Percentiles rank a stretch among this genome's conserved stretches.
phyloP scores from a whole-genome alignment of 371 early-diverging fungal species.

The Mortierella sp. region DNA sequence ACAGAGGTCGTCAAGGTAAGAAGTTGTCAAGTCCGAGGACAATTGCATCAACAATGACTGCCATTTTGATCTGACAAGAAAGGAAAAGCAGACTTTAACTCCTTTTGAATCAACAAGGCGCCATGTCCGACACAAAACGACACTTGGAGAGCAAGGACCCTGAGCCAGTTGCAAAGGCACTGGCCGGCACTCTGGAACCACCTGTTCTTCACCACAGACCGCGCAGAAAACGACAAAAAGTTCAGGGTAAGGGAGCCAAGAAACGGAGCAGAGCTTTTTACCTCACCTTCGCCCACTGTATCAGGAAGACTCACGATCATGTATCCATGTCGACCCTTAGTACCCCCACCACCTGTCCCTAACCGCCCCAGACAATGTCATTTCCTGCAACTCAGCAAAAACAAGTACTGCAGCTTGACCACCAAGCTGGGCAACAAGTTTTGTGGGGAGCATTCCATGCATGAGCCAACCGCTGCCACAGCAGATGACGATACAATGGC shows the following conservation, averaged over 20 bases:
- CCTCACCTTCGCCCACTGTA: background rate
- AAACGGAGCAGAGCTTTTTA: background rate
- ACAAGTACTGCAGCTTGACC: constrained; percentile 74
- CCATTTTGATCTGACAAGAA: too few relatives aligned
- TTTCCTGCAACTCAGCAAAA: constrained; percentile 55
- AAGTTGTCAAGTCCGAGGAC: too few relatives aligned
- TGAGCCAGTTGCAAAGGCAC: constrained; percentile 35
- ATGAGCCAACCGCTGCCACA: constrained; percentile 23
- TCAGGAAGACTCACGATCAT: background rate
- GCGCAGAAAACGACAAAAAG: constrained; percentile 48
- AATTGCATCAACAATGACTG: too few relatives aligned
- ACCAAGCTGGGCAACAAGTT: constrained; percentile 67
- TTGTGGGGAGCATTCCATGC: constrained; percentile 76
- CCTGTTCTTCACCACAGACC: constrained; percentile 38
- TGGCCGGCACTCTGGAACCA: constrained; percentile 45
- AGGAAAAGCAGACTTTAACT: background rate
- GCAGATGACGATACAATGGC: background rate
- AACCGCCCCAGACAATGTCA: constrained; percentile 58
- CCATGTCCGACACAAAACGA: constrained; percentile 46
- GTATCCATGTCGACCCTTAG: constrained; percentile 8
- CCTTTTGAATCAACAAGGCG: background rate
- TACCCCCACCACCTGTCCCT: constrained; percentile 50
- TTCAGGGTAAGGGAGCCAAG: constrained; percentile 21
- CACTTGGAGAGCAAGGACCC: constrained; percentile 34
- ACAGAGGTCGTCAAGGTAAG: background rate